A percentile compares a stretch with the other conserved stretches of the same genome.
Conservation (phyloP, 805 yeast species). For the Isabelozyma heimii region DNA sequence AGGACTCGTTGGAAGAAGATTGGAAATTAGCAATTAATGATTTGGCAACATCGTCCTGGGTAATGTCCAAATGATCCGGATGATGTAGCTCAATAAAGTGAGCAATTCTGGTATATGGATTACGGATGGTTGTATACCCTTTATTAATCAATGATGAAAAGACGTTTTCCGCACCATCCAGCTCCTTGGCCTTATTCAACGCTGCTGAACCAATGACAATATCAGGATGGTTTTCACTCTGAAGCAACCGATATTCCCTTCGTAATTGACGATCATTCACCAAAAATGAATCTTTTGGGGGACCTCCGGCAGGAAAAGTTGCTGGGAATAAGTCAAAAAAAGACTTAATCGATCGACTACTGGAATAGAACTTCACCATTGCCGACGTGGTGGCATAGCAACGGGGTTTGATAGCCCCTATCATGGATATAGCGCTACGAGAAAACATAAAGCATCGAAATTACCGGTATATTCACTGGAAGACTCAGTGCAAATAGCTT, state of each 20-base stretch:
- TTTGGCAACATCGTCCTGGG: slow-evolving; percentile 53
- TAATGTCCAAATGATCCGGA: slow-evolving; percentile 47
- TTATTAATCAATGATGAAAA: slow-evolving; percentile 61
- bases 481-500: not conserved
- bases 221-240: slow-evolving; percentile 83
- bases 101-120: slow-evolving; percentile 62
- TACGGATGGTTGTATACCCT: slow-evolving; percentile 70
- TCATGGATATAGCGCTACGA: not conserved
- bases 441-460: not conserved
- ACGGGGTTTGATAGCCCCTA: not conserved
- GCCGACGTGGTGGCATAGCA: not conserved
- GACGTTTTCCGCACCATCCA: slow-evolving; percentile 18
- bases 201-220: slow-evolving; percentile 30
- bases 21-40: slow-evolving; percentile 42
- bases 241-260: slow-evolving; percentile 72
- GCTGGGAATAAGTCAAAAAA: slow-evolving; percentile 72
- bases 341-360: slow-evolving; percentile 8
- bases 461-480: not conserved
- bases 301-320: slow-evolving; percentile 65
- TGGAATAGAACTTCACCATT: not conserved
- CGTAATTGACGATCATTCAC: slow-evolving; percentile 58
- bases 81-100: slow-evolving; percentile 34
- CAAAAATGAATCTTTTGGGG: slow-evolving; percentile 57
- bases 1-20: slow-evolving; percentile 22
- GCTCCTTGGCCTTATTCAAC: slow-evolving; percentile 8